Evolutionary conservation across 495 filamentous ascomycete species (phyloP).

Genomic region (Talaromyces borbonicus): DNA sequence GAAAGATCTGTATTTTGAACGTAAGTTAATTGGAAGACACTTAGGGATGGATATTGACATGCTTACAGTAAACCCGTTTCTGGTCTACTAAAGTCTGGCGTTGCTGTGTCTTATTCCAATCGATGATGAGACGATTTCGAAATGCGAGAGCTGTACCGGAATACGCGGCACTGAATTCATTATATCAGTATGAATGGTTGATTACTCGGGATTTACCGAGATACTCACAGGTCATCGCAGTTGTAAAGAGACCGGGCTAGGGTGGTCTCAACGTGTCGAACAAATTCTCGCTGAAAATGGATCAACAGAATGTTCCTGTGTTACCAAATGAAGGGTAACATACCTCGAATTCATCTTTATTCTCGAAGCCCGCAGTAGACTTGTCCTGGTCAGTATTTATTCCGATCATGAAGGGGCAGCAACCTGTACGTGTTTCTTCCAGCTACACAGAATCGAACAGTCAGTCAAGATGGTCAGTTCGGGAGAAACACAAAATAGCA

Average conservation of each 20-base stretch:
- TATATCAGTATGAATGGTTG: conserved; percentile 6
- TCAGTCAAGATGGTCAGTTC: neutral
- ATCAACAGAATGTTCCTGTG: conserved; percentile 6
- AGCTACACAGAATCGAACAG: conserved; percentile 33
- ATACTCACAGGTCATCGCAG: conserved; percentile 70
- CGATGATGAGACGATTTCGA: conserved; percentile 82
- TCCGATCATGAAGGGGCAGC: conserved; percentile 6
- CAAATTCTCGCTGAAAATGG: conserved; percentile 54
- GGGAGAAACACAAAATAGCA: neutral
- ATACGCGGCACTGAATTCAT: conserved; percentile 60
- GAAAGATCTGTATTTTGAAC: conserved; percentile 73
- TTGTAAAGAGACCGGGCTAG: conserved; percentile 95
- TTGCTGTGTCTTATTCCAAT: conserved; percentile 98
- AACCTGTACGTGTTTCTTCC: conserved; percentile 63
- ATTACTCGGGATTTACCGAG: neutral
- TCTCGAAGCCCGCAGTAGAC: conserved; percentile 60
- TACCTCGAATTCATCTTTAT: conserved; percentile 65
- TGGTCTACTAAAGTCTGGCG: conserved; percentile 80
- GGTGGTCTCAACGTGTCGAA: conserved; percentile 93
- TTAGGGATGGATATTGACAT: no score
- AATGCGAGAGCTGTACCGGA: conserved; percentile 83
- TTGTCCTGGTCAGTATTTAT: conserved; percentile 15
- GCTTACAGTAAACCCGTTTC: conserved; percentile 82
- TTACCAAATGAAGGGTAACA: conserved; percentile 4
- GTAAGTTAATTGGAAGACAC: no score